A percentile compares a stretch with the other conserved stretches of the same genome.
phyloP scores from a whole-genome alignment of 257 asterid genomes.

The Rhazya stricta region DNA sequence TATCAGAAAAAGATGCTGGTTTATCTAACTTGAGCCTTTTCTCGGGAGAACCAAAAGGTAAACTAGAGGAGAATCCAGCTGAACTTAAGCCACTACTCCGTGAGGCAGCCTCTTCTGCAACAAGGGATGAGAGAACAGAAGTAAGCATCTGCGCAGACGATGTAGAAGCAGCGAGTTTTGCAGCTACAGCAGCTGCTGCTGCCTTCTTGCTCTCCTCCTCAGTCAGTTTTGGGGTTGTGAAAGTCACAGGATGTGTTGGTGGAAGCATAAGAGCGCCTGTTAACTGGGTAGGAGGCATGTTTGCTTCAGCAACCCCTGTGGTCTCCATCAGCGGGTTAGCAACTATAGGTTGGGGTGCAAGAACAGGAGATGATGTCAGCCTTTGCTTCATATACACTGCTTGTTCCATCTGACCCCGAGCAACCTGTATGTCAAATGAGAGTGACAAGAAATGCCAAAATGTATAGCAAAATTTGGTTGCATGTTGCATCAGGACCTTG shows the following conservation, averaged over 20 bases:
- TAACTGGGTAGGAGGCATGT: constrained; percentile 31
- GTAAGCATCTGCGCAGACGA: constrained; percentile 95
- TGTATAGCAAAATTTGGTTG: not conserved
- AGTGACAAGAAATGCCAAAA: not conserved
- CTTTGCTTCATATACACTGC: constrained; percentile 41
- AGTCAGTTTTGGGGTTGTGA: constrained; percentile 32
- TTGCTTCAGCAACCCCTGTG: constrained; percentile 25
- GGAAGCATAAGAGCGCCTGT: constrained; percentile 33
- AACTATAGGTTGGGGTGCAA: constrained; percentile 22
- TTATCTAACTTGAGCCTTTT: constrained; percentile 69
- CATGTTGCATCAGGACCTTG: not conserved
- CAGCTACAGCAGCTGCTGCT: constrained; percentile 88
- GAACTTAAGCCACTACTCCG: constrained; percentile 48
- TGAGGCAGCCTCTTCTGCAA: constrained; percentile 88
- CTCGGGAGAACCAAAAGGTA: constrained; percentile 38
- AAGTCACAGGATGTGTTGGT: constrained; percentile 29
- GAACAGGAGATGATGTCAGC: constrained; percentile 34
- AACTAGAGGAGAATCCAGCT: constrained; percentile 32
- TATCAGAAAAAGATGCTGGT: constrained; percentile 36
- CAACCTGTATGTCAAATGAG: constrained; percentile 48
- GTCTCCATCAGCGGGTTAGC: constrained; percentile 28
- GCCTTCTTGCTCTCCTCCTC: constrained; percentile 82
- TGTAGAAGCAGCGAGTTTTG: constrained; percentile 78
- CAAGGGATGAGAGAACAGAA: constrained; percentile 80
- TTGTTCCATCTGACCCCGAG: constrained; percentile 52